Evolutionary conservation across 441 rosid genomes (phyloP), one percentile per base, ranked within the genome.

Genomic region (Omphalea diandra): DNA sequence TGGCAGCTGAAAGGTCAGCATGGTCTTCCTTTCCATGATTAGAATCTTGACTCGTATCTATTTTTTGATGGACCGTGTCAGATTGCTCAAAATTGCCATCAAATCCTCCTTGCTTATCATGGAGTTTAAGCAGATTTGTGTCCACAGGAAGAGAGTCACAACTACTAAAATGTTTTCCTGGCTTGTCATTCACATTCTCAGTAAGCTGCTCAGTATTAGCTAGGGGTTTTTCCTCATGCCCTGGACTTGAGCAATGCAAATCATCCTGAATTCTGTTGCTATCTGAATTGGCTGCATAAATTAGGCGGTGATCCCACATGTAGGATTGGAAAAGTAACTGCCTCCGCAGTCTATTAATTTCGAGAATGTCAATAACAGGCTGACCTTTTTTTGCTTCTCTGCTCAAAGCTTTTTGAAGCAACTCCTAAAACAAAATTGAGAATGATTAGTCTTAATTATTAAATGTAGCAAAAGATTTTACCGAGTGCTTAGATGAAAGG

Each of bases 251-350:
- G 82, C 64, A 70, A 73, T 63, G 80, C 58, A 66, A 68, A 71
- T 74, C 64, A 74, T 79, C 85, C 58, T 74, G 81, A 52, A n/a
- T 61, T 62, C 75, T 78, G 58, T 72, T 54, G 69, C 71, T 77
- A 40, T 75, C 85, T 69, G 66, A 65, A 81, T 63, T 85, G 60
- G 92, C 82, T 66, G 90, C 88, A 80, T 75, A 81, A 70, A 93
- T 76, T 65, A 96, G 88, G 58, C 89, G 92, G 69, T 91, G 87
- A 75, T 96, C 98, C 99, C 99, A 96, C 83, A 89, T 79, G 80
- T 84, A 85, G 75, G 98, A 88, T 74, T 89, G 98, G 80, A 91
- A 85, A 68, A 96, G 82, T 65, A 96, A 78, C 79, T 88, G 98
- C 73, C 97, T 81, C 72, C 92, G 86, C 75, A 93, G 65, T 63